Base-by-base conservation (phyloP, 2,329 filamentous ascomycete genomes). In the Curvularia spicifera region DNA sequence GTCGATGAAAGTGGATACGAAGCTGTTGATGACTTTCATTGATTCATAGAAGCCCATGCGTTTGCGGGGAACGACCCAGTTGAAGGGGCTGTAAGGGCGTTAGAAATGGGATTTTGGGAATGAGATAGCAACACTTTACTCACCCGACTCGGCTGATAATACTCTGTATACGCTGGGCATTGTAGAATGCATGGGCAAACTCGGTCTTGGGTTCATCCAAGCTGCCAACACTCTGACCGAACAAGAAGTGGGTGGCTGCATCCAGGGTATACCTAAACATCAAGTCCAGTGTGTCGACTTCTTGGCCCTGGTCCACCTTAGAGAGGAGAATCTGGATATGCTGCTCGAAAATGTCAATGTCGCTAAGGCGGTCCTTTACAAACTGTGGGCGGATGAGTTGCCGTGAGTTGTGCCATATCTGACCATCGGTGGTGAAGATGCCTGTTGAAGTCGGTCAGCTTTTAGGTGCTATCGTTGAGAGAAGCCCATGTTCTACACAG, bases 371-470 rank as follows among this genome's bases (percentile, higher is more conserved):
- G 70, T 96, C 90, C 68, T 89, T 90, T 70, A 92, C 87, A 76
- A 97, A 97, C 71, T 96, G 91, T 0, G 93, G 93, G 2, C 93
- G 84, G 61, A 97, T 87, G 59, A 97, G 82, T 64, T 91, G 87
- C n/a, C 93, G 85, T 51, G 89, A 92, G 55, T 84, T 83, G 66
- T 94, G 91, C 93, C 93, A 97, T 51, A 83, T 78, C 26, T 87
- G 81, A 12, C 90, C 89, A 72, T 97, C 93, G 0, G 91, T 96
- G 7, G 88, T 88, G 76, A 84, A 84, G 63, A 87, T 86, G 54
- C 82, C 80, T 73, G 24, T 12, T 15, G 33, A 12, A 15, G 12
- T 6, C 15, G 22, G 39, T 65, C 31, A 66, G 56, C 45, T 15
- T 53, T 3, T 31, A 12, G 10, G 15, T 37, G 35, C 18, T 37